Percentiles rank a stretch among this genome's conserved stretches.
phyloP scores from a whole-genome alignment of 257 asterid genomes.

The Solanum sparsipilum region DNA sequence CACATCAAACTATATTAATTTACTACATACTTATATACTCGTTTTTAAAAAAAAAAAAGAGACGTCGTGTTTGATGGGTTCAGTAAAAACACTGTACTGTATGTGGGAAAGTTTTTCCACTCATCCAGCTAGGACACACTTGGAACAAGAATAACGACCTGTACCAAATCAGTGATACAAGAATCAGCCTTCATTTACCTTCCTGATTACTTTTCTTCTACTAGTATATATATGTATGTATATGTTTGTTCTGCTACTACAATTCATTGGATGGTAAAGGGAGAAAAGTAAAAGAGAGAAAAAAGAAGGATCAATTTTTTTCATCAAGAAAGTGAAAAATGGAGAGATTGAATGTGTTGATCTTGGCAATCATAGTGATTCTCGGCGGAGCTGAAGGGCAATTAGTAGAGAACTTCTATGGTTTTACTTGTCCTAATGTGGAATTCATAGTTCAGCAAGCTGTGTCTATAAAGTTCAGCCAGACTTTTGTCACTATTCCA shows the following conservation, averaged over 20 bases:
- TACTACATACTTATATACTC: not conserved
- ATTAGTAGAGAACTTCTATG: conserved; percentile 37
- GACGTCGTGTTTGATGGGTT: not conserved
- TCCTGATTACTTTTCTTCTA: not conserved
- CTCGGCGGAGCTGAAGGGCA: conserved; percentile 32
- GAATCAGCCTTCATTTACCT: not conserved
- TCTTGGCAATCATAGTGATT: conserved; percentile 5
- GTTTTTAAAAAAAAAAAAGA: too few relatives aligned
- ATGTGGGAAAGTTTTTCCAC: not conserved
- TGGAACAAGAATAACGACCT: not conserved
- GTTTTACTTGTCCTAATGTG: conserved; percentile 39
- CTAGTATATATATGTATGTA: not conserved
- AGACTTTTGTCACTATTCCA: conserved; percentile 49
- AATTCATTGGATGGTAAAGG: not conserved
- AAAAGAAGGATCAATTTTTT: not conserved
- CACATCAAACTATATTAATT: not conserved
- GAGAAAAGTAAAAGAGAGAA: not conserved
- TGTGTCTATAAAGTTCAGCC: conserved; percentile 28
- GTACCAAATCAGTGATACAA: not conserved
- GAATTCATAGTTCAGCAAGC: conserved; percentile 39
- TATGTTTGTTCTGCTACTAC: not conserved
- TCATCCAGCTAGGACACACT: not conserved
- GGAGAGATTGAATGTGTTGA: conserved; percentile 18
- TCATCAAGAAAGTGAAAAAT: conserved; percentile 2
- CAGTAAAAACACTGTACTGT: not conserved